Evolutionary conservation across 768 basidiomycete genomes (phyloP).

Genomic region (Coprinopsis marcescibilis): DNA sequence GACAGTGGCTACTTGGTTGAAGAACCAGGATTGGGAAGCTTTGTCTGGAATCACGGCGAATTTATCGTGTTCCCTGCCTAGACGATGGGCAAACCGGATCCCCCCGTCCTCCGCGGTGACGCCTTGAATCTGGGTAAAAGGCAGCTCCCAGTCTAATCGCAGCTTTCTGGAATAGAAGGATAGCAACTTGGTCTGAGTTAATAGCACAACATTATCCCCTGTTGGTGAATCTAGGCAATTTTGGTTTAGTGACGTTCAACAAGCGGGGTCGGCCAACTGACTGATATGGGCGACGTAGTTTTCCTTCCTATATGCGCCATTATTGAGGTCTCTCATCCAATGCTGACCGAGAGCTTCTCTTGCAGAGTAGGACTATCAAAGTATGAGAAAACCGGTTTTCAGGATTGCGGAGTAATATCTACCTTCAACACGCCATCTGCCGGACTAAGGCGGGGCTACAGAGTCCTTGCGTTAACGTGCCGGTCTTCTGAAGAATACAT

Average conservation of each 20-base stretch:
- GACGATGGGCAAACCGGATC: conserved; percentile 80
- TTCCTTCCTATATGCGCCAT: conserved; percentile 81
- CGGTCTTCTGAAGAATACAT: background rate
- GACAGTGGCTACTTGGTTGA: conserved; percentile 66
- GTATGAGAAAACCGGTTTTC: background rate
- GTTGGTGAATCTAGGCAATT: conserved; percentile 57
- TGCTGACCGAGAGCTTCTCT: conserved; percentile 92
- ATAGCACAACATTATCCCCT: conserved; percentile 71
- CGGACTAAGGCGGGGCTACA: conserved; percentile 78
- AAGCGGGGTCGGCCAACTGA: conserved; percentile 34
- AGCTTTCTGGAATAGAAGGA: conserved; percentile 84
- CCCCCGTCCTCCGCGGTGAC: conserved; percentile 89
- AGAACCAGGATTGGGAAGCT: conserved; percentile 74
- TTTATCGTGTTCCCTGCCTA: conserved; percentile 67
- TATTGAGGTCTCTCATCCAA: conserved; percentile 94
- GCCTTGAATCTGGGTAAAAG: conserved; percentile 80
- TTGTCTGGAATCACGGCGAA: conserved; percentile 77
- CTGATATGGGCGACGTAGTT: conserved; percentile 90
- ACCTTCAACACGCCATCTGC: conserved; percentile 85
- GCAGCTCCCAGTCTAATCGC: conserved; percentile 86
- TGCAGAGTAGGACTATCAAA: conserved; percentile 70
- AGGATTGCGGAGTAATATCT: conserved; percentile 24
- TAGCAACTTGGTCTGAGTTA: conserved; percentile 75
- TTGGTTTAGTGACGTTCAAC: conserved; percentile 4
- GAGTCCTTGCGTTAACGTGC: background rate